Conservation (phyloP, 1,284 basidiomycete genomes). For the Sphagnurus paluster region DNA sequence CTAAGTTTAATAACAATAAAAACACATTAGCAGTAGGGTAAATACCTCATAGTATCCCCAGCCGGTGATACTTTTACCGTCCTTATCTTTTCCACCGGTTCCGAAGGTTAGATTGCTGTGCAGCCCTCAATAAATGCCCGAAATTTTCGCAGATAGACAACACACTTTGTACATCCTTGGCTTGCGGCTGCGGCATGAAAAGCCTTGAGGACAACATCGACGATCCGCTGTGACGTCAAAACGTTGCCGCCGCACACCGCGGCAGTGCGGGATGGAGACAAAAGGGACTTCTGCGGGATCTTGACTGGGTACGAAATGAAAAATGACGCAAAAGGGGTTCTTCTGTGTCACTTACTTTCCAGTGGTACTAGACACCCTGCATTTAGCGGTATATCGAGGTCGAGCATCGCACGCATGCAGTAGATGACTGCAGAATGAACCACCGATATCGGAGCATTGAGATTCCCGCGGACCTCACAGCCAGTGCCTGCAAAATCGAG, state of each 20-base stretch:
- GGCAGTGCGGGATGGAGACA: constrained; percentile 83
- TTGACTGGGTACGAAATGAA: constrained; percentile 49
- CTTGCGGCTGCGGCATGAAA: constrained; percentile 93
- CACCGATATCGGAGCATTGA: constrained; percentile 88
- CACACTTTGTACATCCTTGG: constrained; percentile 91
- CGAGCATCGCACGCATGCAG: constrained; percentile 91
- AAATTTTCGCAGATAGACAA: constrained; percentile 4
- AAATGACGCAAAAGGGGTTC: background rate
- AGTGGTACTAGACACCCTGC: constrained; percentile 88
- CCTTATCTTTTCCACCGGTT: constrained; percentile 80
- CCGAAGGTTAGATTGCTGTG: constrained; percentile 89
- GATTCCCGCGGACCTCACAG: constrained; percentile 86
- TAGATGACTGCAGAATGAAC: constrained; percentile 95
- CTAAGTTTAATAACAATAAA: constrained; percentile 1
- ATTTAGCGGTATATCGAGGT: constrained; percentile 91
- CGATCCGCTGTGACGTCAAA: constrained; percentile 89
- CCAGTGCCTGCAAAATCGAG: constrained; percentile 93
- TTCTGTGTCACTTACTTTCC: constrained; percentile 54
- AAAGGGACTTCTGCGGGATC: constrained; percentile 79
- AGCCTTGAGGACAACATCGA: constrained; percentile 92
- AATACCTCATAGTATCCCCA: constrained; percentile 93
- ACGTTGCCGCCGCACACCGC: constrained; percentile 96
- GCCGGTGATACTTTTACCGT: constrained; percentile 75
- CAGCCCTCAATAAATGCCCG: constrained; percentile 8
- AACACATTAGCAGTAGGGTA: background rate